Evolutionary conservation across 441 rosid genomes (phyloP), one percentile per base, ranked within the genome.

Genomic region (Erysimum cheiri): DNA sequence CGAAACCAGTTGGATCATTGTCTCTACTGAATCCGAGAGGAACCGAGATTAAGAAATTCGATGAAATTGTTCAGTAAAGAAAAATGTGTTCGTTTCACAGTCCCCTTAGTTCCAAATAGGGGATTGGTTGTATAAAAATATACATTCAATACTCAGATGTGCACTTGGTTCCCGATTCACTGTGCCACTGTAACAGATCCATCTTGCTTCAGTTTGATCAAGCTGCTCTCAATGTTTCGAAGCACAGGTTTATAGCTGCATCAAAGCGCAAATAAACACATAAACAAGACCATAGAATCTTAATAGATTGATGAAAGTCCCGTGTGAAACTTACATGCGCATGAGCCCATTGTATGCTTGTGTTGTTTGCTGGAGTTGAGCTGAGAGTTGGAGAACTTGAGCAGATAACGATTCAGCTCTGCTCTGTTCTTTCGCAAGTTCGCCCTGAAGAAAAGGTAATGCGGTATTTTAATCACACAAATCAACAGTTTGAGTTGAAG

Each of bases 191-290:
- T 61, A 55, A 85, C 81, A 0, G 83, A 80, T 49, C 92, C 84
- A 44, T 87, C 99, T 79, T 84, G 95, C 83, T 90, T 94, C 87
- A 94, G 85, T 79, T 86, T 92, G 81, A 95, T 83, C 65, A 90
- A 89, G 72, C 79, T 83, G 79, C 86, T 84, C 78, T 95, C 97
- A 1, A 92, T 90, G 81, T 88, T 92, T 67, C 93, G 80, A 19
- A 94, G 84, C 57, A 92, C 85, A 10, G 99, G 98, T 66, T 85
- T 92, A 63, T 94, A 94, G 63, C 99, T 90, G 96, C 80, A 78
- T 56, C 0, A 63, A 14, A 54, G 8, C 8, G 24, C 32, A 31
- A 31, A 33, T 13, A 3, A 11, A 49, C 50, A 24, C 17, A 41
- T 60, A 55, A 67, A 33, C 57, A 4, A 28, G n/a, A 26, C 15